These are phyloP conservation scores for Pseudevernia furfuracea DNA, from an alignment of 495 filamentous ascomycete species.

Conservation along the genomic window DNA sequence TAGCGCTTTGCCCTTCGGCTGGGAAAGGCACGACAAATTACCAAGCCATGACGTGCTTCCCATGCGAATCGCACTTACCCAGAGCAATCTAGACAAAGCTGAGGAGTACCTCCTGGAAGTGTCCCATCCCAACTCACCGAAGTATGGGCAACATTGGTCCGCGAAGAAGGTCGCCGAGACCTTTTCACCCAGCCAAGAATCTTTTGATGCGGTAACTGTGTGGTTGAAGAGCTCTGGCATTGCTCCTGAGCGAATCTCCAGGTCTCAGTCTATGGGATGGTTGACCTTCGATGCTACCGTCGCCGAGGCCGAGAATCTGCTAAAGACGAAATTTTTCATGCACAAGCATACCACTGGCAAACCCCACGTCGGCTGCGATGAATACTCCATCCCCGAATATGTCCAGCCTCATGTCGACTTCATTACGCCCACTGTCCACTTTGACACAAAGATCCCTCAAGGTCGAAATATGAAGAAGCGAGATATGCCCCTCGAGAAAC, in stretches of 20 bases:
- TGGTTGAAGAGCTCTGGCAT: slow-evolving; percentile 50
- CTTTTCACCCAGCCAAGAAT: slow-evolving; percentile 41
- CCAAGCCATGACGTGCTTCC: slow-evolving; percentile 36
- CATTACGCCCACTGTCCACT: slow-evolving; percentile 44
- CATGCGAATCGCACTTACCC: slow-evolving; percentile 48
- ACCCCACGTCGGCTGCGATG: slow-evolving; percentile 43
- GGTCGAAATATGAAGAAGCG: slow-evolving; percentile 7
- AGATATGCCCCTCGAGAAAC: not conserved
- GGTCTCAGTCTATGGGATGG: slow-evolving; percentile 41
- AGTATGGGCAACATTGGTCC: slow-evolving; percentile 49
- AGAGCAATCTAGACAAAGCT: slow-evolving; percentile 45
- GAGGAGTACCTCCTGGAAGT: slow-evolving; percentile 50
- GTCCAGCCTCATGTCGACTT: slow-evolving; percentile 50
- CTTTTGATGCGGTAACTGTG: slow-evolving; percentile 37
- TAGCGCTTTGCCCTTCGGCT: slow-evolving; percentile 30
- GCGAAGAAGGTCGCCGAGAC: slow-evolving; percentile 42
- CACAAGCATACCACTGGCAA: slow-evolving; percentile 45
- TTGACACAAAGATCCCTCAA: slow-evolving; percentile 27
- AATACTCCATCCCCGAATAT: slow-evolving; percentile 47
- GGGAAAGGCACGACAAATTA: slow-evolving; percentile 31
- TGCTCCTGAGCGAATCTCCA: slow-evolving; percentile 37
- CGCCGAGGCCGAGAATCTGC: slow-evolving; percentile 47
- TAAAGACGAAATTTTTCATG: slow-evolving; percentile 52
- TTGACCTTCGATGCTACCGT: slow-evolving; percentile 46
- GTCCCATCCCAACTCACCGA: slow-evolving; percentile 40